These are phyloP conservation scores for Multifurca ochricompacta DNA, from an alignment of 768 basidiomycete genomes.

Conservation along the genomic window DNA sequence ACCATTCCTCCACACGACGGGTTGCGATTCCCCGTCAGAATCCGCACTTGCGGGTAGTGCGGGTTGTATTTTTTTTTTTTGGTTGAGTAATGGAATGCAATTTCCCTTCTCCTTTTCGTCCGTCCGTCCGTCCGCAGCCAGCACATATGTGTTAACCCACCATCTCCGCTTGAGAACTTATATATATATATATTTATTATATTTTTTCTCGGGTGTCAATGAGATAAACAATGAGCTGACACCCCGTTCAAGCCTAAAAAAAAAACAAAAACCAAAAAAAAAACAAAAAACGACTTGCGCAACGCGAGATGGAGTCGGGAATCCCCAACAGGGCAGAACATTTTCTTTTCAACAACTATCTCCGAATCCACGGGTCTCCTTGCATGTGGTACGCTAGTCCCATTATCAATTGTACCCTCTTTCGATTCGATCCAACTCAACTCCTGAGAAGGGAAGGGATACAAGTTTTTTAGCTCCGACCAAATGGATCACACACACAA, in stretches of 20 bases:
- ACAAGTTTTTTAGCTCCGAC: conserved; percentile 12
- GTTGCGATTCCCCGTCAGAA: not conserved
- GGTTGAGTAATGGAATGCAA: not conserved
- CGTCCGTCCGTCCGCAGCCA: too few relatives aligned
- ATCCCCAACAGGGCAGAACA: not conserved
- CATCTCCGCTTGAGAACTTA: conserved; percentile 5
- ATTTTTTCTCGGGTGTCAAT: not conserved
- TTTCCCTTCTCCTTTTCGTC: not conserved
- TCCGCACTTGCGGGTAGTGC: conserved; percentile 4
- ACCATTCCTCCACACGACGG: not conserved
- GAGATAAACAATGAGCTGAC: not conserved
- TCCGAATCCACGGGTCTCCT: conserved; percentile 16
- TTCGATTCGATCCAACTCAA: conserved; percentile 17
- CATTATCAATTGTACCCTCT: conserved; percentile 5
- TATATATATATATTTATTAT: too few relatives aligned
- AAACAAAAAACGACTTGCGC: not conserved
- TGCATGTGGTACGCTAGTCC: conserved; percentile 3
- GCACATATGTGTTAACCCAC: not conserved
- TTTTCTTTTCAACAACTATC: not conserved
- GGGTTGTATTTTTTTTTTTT: not conserved
- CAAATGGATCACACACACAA: conserved; percentile 2
- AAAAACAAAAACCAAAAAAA: not conserved
- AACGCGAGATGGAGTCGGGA: not conserved
- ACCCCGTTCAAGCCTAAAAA: not conserved
- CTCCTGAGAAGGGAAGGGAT: conserved; percentile 10